These are phyloP conservation scores for Betula pendula DNA, from an alignment of 306 rosid species.

Conservation along the genomic window DNA sequence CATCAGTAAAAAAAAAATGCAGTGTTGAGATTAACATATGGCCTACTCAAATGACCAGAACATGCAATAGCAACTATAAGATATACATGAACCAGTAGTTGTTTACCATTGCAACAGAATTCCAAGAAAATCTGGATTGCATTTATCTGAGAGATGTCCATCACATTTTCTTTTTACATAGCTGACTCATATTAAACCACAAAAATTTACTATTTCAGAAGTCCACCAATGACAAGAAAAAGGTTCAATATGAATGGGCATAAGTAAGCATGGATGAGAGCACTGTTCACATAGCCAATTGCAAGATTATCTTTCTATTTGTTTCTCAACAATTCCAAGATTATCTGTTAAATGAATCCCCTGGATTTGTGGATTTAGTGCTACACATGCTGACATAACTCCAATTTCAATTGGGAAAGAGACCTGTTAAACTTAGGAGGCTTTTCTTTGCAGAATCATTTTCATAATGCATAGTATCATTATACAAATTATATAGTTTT, in stretches of 20 bases:
- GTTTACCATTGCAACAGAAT: neutral
- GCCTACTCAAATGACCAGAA: neutral
- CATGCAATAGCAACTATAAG: neutral
- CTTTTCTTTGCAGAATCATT: neutral
- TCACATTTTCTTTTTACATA: neutral
- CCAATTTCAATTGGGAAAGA: neutral
- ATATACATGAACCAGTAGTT: neutral
- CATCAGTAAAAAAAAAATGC: neutral
- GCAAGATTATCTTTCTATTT: neutral
- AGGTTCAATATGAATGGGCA: neutral
- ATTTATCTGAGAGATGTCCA: neutral
- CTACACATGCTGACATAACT: neutral
- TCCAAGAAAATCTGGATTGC: neutral
- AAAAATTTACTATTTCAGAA: neutral
- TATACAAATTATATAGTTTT: neutral
- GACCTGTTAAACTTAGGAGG: neutral
- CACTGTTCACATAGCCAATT: neutral
- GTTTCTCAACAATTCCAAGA: neutral
- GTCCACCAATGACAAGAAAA: neutral
- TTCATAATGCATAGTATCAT: neutral
- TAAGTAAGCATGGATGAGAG: neutral
- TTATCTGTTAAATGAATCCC: neutral
- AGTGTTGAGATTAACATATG: neutral
- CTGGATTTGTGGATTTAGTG: neutral
- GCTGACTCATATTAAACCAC: neutral